Percentiles rank a stretch among this genome's conserved stretches.
Evolutionary conservation across 2,329 filamentous ascomycete species (phyloP).

Genomic region (Ophiocordyceps sinensis): DNA sequence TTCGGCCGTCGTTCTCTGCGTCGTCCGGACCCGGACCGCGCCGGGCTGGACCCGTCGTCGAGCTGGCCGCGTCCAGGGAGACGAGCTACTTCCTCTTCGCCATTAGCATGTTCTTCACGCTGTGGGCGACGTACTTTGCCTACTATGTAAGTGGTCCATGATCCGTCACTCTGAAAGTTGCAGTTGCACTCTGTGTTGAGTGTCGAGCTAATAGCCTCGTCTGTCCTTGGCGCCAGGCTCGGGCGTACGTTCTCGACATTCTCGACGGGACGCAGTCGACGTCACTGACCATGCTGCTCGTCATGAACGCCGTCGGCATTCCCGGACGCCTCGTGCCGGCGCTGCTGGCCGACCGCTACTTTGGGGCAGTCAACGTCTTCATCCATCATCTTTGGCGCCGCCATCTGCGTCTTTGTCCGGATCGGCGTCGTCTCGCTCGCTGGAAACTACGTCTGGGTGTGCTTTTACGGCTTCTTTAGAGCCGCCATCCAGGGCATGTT

Average conservation of each 20-base stretch:
- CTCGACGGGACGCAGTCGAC: constrained; percentile 31
- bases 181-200: too few relatives aligned
- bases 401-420: constrained; percentile 37
- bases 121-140: constrained; percentile 36
- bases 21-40: constrained; percentile 33
- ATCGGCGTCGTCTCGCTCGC: constrained; percentile 26
- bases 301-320: constrained; percentile 44
- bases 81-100: constrained; percentile 24
- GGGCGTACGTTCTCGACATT: constrained; percentile 23
- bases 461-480: constrained; percentile 48
- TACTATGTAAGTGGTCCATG: constrained; percentile 21
- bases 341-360: constrained; percentile 36
- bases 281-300: constrained; percentile 42
- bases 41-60: constrained; percentile 33
- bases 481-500: constrained; percentile 54
- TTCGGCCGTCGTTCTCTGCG: constrained; percentile 21
- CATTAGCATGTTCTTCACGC: constrained; percentile 20
- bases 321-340: constrained; percentile 39
- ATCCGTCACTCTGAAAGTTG: too few relatives aligned
- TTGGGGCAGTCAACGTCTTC: constrained; percentile 41
- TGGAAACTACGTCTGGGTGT: constrained; percentile 40
- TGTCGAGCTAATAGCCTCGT: too few relatives aligned
- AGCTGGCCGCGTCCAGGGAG: constrained; percentile 35
- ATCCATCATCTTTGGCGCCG: constrained; percentile 30
- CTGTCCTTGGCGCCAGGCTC: constrained; percentile 13